Evolutionary conservation across 2,329 filamentous ascomycete species (phyloP), one percentile per base, ranked within the genome.

Genomic region (Hymenoscyphus scutula): DNA sequence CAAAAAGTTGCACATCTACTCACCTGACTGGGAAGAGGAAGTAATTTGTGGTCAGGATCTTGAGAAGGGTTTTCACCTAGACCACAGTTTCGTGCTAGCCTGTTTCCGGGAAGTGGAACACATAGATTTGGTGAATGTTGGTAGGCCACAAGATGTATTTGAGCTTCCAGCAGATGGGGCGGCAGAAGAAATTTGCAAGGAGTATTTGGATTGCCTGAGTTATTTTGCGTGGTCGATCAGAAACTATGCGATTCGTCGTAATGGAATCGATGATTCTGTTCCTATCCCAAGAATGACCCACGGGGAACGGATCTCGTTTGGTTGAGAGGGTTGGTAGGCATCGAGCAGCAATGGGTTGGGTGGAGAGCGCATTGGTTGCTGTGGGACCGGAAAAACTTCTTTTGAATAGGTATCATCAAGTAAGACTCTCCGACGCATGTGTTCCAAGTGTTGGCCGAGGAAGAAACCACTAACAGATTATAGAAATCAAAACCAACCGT

Each of bases 401-500:
- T 2, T 84, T 78, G 1, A 82, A 84, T 5, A 84, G 88, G 64
- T 84, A 83, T 72, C 74, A 86, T 41, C 74, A 82, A n/a, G 45
- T 90, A 64, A 82, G 84, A 70, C 83, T 99, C 25, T 98, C 88
- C 79, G 95, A 99, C 78, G 84, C 85, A 77, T 66, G 78, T 67
- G 56, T 17, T 34, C 2, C 13, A 23, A 13, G 19, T 37, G 38
- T 38, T 57, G 30, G n/a, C n/a, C 2, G 19, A 19, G 19, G 41
- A 48, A 23, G n/a, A 48, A 48, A 59, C 59, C 63, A 71, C 73
- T 70, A 73, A 54, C 41, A 6, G 61, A 10, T 56, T 27, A 34
- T 63, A 85, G 82, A 96, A 99, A 79, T 98, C 99, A 77, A 99
- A 98, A 77, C 92, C 93, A 58, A 91, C 87, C 64, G 98, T 98